Evolutionary conservation across 495 filamentous ascomycete species (phyloP).

Genomic region (Trichocladium uniseriatum): DNA sequence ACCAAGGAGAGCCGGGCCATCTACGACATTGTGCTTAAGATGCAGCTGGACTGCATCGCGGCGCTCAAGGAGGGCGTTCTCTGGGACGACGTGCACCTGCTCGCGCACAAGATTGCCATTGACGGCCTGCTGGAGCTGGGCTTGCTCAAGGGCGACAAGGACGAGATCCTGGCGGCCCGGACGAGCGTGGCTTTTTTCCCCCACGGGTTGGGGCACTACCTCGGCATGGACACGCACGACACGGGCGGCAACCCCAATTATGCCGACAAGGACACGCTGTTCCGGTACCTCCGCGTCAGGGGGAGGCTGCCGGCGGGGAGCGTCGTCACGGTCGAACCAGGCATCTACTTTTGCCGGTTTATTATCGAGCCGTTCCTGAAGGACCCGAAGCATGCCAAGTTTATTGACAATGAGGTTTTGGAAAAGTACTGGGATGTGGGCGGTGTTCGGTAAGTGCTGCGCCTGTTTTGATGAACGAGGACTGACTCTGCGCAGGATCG

Average conservation of each 20-base stretch:
- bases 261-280: slow-evolving; percentile 72
- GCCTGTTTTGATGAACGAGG: background rate
- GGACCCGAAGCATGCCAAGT: slow-evolving; percentile 57
- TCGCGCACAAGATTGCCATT: slow-evolving; percentile 74
- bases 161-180: slow-evolving; percentile 63
- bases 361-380: slow-evolving; percentile 78
- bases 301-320: slow-evolving; percentile 63
- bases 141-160: slow-evolving; percentile 56
- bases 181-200: slow-evolving; percentile 85
- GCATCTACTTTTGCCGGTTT: slow-evolving; percentile 89
- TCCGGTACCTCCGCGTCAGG: slow-evolving; percentile 75
- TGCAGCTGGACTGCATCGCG: slow-evolving; percentile 70
- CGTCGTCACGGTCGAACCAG: slow-evolving; percentile 86
- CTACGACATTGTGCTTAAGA: slow-evolving; percentile 77
- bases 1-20: slow-evolving; percentile 60
- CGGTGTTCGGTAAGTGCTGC: slow-evolving; percentile 52
- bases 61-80: slow-evolving; percentile 62
- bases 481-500: slow-evolving; percentile 32
- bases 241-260: slow-evolving; percentile 84
- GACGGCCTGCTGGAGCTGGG: slow-evolving; percentile 66
- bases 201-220: slow-evolving; percentile 83
- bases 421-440: slow-evolving; percentile 85
- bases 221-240: slow-evolving; percentile 94
- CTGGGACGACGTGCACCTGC: slow-evolving; percentile 80
- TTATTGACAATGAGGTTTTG: slow-evolving; percentile 64